Evolutionary conservation across 148 eudicot genomes (phyloP).

Genomic region (Vaccinium macrocarpon): DNA sequence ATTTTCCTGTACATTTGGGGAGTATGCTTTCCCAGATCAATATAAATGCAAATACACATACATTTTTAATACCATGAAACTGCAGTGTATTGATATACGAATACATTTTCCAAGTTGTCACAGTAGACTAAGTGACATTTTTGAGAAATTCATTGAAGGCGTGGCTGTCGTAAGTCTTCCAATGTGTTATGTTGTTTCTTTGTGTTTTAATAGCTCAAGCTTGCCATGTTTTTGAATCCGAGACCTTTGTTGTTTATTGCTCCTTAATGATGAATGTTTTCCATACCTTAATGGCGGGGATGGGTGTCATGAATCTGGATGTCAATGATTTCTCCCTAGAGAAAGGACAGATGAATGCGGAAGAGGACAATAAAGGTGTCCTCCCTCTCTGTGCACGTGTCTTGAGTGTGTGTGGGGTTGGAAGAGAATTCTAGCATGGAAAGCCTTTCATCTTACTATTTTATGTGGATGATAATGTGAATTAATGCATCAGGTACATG

Average conservation of each 20-base stretch:
- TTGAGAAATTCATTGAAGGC: neutral
- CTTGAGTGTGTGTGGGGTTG: neutral
- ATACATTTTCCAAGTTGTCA: neutral
- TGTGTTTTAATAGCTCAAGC: conserved; percentile 3
- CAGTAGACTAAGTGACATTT: too few species aligned
- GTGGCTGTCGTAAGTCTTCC: neutral
- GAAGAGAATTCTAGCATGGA: neutral
- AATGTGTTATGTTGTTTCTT: neutral
- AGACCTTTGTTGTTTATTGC: neutral
- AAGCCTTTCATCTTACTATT: neutral
- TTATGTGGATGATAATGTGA: neutral
- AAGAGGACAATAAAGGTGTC: neutral
- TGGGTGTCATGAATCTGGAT: neutral
- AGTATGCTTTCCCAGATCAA: neutral
- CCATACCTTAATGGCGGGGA: neutral
- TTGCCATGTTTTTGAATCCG: neutral
- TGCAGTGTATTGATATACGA: neutral
- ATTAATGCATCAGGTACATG: neutral
- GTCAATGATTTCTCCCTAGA: neutral
- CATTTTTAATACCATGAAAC: neutral
- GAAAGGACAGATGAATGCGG: neutral
- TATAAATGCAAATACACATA: neutral
- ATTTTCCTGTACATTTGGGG: neutral
- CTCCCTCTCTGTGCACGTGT: too few species aligned
- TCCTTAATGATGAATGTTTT: neutral